Percentiles rank a stretch among this genome's conserved stretches.
Conservation (phyloP, 2,329 filamentous ascomycete species). For the Ciborinia camelliae region DNA sequence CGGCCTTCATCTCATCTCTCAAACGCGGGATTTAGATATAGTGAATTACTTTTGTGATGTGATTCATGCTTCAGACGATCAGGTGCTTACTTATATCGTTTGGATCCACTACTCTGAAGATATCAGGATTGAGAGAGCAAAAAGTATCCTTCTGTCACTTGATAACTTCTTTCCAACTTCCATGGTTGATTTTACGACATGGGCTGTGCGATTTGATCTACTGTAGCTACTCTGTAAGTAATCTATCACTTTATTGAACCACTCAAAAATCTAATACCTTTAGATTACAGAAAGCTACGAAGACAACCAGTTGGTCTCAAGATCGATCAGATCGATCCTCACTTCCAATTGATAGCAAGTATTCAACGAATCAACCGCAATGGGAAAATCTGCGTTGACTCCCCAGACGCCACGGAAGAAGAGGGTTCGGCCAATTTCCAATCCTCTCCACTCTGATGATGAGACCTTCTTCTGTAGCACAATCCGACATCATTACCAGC, state of each 20-base stretch:
- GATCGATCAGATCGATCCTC: background rate
- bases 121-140: background rate
- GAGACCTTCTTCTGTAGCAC: slow-evolving; percentile 12
- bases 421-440: slow-evolving; percentile 16
- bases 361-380: background rate
- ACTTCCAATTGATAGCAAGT: background rate
- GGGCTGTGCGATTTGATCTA: background rate
- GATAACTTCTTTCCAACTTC: background rate
- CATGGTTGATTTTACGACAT: background rate
- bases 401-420: background rate
- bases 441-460: slow-evolving; percentile 3
- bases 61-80: slow-evolving; percentile 2
- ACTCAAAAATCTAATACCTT: background rate
- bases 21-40: background rate
- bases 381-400: slow-evolving; percentile 8
- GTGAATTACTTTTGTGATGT: slow-evolving; percentile 9
- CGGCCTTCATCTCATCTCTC: background rate
- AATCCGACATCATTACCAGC: background rate
- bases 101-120: background rate
- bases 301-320: background rate
- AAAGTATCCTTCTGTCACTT: background rate
- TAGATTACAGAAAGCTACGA: background rate
- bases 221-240: background rate
- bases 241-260: background rate
- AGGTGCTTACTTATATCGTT: background rate